Conservation (phyloP, 352 stramenopile genomes). For the Phytophthora constricta region DNA sequence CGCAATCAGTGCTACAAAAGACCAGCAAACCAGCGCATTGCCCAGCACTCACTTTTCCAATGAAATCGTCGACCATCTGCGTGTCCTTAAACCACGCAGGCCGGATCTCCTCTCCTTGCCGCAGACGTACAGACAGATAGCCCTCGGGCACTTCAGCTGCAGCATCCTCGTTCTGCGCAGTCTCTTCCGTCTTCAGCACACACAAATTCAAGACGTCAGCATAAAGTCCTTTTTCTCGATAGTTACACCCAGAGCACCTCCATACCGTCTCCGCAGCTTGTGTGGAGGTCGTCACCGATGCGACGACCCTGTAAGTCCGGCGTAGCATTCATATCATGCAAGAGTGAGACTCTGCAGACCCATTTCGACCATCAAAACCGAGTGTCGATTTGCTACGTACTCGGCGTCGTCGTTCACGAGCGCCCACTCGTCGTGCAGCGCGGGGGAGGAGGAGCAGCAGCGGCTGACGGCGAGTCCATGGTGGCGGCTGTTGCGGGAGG, state of each 20-base stretch:
- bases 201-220: slow-evolving; percentile 10
- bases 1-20: background rate
- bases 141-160: slow-evolving; percentile 47
- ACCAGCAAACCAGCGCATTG: too few relatives aligned
- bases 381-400: slow-evolving; percentile 36
- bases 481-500: background rate
- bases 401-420: slow-evolving; percentile 75
- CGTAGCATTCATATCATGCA: slow-evolving; percentile 15
- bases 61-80: slow-evolving; percentile 72
- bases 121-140: slow-evolving; percentile 62
- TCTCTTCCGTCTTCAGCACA: slow-evolving; percentile 25
- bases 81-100: slow-evolving; percentile 70
- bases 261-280: slow-evolving; percentile 14
- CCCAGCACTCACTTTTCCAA: slow-evolving; percentile 32
- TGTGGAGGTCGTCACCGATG: slow-evolving; percentile 32
- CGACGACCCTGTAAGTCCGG: slow-evolving; percentile 47
- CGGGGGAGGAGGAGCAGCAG: slow-evolving; percentile 28
- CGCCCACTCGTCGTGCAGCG: slow-evolving; percentile 65
- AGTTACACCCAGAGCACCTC: background rate
- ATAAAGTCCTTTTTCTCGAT: background rate
- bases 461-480: slow-evolving; percentile 29
- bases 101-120: slow-evolving; percentile 60
- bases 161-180: slow-evolving; percentile 7
- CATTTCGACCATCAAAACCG: slow-evolving; percentile 1
- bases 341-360: too few relatives aligned